phyloP scores from a whole-genome alignment of 495 filamentous ascomycete species.

The Aspergillus olivimuriae region DNA sequence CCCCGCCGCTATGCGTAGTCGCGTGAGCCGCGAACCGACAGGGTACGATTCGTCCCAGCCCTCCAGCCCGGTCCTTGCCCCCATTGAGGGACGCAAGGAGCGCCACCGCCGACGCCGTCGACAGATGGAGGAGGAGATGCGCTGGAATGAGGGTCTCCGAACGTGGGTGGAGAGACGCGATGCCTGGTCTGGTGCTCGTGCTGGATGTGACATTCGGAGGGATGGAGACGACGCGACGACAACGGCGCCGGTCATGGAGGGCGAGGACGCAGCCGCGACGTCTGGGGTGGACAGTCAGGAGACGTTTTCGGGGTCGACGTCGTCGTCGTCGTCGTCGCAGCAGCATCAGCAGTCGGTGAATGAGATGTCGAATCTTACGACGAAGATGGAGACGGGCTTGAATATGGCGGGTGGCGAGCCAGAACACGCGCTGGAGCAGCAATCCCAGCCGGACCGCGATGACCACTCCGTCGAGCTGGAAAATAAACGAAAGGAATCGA shows the following conservation, averaged over 20 bases:
- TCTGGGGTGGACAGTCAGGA: too few species aligned
- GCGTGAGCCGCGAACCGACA: slow-evolving; percentile 5
- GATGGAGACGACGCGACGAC: not conserved
- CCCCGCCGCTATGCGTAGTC: slow-evolving; percentile 11
- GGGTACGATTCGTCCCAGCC: slow-evolving; percentile 3
- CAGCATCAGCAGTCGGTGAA: not conserved
- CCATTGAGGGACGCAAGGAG: slow-evolving; percentile 13
- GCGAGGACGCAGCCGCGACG: not conserved
- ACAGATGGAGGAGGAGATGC: slow-evolving; percentile 63
- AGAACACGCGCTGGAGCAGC: not conserved
- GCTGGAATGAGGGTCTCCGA: slow-evolving; percentile 75
- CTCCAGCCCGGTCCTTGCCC: slow-evolving; percentile 3
- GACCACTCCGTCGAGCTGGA: slow-evolving; percentile 15
- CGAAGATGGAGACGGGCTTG: slow-evolving; percentile 21
- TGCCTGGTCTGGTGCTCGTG: slow-evolving; percentile 77
- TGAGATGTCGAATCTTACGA: slow-evolving; percentile 12
- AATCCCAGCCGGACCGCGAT: slow-evolving; percentile 13
- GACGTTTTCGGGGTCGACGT: not conserved
- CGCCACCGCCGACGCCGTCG: slow-evolving; percentile 54
- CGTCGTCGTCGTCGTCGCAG: not conserved
- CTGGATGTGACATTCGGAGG: slow-evolving; percentile 21
- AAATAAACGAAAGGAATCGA: slow-evolving; percentile 20
- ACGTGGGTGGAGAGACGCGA: slow-evolving; percentile 71
- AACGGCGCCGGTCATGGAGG: not conserved
- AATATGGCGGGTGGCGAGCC: slow-evolving; percentile 20